Evolutionary conservation across 192 early-diverging fungal species (phyloP), one percentile per base, ranked within the genome.

Genomic region (Spinellus fusiger): DNA sequence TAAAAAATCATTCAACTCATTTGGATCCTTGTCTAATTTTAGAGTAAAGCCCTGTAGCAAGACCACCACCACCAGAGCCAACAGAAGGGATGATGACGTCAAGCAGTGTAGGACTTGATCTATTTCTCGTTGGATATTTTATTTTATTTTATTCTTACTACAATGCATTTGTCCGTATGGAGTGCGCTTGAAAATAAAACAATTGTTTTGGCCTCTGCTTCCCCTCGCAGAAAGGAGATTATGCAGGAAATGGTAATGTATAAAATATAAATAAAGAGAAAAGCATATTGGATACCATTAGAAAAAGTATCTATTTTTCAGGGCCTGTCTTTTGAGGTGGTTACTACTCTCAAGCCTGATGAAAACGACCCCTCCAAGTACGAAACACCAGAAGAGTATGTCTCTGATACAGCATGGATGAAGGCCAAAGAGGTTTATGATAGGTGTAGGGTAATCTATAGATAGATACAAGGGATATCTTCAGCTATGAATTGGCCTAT

Each of bases 171-270:
- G 16, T 12, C 34, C 10, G 35, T 54, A n/a, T 18, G 56, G 34
- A 16, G 23, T 10, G 44, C 37, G n/a, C 37, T 15, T 18, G 44
- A 23, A 23, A 20, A 18, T 20, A 65, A 58, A 28, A 37, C 31
- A 4, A 57, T 47, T 28, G 54, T 55, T 10, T 32, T 52, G 23
- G 64, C 56, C 22, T 65, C 59, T 34, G 82, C 78, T 12, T 93
- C 93, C 7, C 93, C 89, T 25, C 82, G 92, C 16, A 84, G 93
- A 38, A 80, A 77, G 66, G 86, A 92, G 59, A 87, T 93, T 50
- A 69, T 95, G 23, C 56, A 69, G 32, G 62, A 32, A 5, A 57
- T 76, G 65, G 77, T 74, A 67, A 44, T 12, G 10, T 44, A 18
- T 2, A 2, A 28, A 27, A 29, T 18, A 50, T 64, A 6, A 13